Evolutionary conservation across 805 yeast genomes (phyloP), one percentile per base, ranked within the genome.

Genomic region (Trichomonascus vanleenenianus): DNA sequence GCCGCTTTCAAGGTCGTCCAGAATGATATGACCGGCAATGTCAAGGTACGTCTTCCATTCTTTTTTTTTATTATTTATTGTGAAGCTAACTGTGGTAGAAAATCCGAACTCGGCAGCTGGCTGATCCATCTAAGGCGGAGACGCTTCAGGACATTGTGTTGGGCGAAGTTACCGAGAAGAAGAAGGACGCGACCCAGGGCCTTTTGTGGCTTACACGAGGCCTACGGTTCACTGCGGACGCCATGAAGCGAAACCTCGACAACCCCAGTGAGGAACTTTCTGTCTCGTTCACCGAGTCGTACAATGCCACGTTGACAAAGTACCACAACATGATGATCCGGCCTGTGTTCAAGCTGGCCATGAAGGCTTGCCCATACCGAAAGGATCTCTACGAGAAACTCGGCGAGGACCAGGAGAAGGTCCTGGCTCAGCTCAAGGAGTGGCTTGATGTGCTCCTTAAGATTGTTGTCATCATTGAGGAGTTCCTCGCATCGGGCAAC

Each of bases 311-410:
- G 3, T 74, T 87, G 61, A 74, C 83, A 49, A 79, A 87, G 65
- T 81, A 79, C 67, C 96, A 87, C 68, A 80, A 82, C 44, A 77
- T 87, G 75, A 70, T 87, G 58, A 73, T 87, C 51, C 83, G 82
- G 60, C 95, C 95, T 22, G 79, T 88, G 44, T 87, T 87, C 76
- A 85, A 85, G 64, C 73, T 88, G 62, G 96, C 96, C 41, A 88
- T 87, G 96, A 85, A 84, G 65, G 94, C 95, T 1, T 85, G 95
- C 65, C 96, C 96, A 10, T 88, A 85, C 67, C 78, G 95, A 70
- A 79, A 77, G 62, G 95, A 80, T 60, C 85, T 87, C 61, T 87
- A 85, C 59, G 81, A 65, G 49, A 87, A 86, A 70, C 75, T 87
- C 56, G 96, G 96, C 47, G 83, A 79, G 62, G 59, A 60, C 12